Base-by-base conservation (phyloP, 2,329 filamentous ascomycete genomes). In the Colletotrichum filicis region DNA sequence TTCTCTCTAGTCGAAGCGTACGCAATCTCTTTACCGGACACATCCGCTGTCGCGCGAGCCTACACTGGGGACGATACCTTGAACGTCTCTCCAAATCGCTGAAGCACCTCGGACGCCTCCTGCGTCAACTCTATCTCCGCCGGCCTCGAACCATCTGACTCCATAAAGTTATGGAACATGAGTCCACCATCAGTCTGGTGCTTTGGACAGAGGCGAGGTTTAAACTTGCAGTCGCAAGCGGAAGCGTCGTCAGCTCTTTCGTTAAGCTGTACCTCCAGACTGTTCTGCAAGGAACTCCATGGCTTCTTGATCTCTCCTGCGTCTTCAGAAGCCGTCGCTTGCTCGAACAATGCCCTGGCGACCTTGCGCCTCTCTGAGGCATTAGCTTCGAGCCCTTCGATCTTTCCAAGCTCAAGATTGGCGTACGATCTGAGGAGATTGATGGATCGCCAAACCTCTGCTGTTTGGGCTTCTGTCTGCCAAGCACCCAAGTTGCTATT, bases 121-220 rank as follows among this genome's bases (percentile, higher is more conserved):
- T 56, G 55, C 49, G 71, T 59, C 66, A 73, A 61, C 56, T 66
- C 55, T 11, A 71, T 61, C 14, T 66, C 60, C 5, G 46, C 66
- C 14, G 60, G 26, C 32, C 26, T 35, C n/a, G 42, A 26, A n/a
- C 26, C 59, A 2, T 24, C 58, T 35, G 26, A 56, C 55, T 64
- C 55, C 66, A 73, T 60, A 28, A 73, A 70, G 70, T 73, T 53
- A 49, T 73, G 49, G 55, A 58, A 72, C 53, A 26, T 56, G 14
- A n/a, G 55, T 60, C 28, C 35, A 8, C 37, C 56, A 7, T n/a
- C 32, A 22, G 24, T 3, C 12, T 52, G 28, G 11, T 71, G 66
- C 61, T 35, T 60, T 14, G 26, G 30, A 32, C 66, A 73, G 26
- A 52, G 11, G 6, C 28, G 56, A 12, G 56, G n/a, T 56, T 71